Base-by-base conservation (phyloP, 208 protist species). In the Trypanosoma mega region DNA sequence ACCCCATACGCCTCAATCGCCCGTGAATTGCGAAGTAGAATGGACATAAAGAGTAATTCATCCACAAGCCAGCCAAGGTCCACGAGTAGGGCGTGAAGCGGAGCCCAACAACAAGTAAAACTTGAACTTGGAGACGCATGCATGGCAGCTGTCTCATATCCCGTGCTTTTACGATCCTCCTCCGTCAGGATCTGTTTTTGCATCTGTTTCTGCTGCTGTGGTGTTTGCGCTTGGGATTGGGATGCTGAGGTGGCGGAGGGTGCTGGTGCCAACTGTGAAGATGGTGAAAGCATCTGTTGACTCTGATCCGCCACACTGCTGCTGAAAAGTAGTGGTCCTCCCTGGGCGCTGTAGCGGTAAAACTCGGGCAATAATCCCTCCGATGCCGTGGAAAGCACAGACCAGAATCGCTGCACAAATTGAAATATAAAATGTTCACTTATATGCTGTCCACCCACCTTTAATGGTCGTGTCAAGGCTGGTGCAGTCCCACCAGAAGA, bases 21-120 rank as follows among this genome's bases (percentile, higher is more conserved):
- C 3, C 85, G 65, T 16, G 80, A 90, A 68, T 95, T 92, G n/a
- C 78, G 69, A 16, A 87, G 81, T 16, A 90, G 57, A 50, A 92
- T 80, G n/a, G 76, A 73, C 64, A 82, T 87, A 50, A 81, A 83
- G 29, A 95, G 55, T 23, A 95, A 74, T 39, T 95, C 88, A 37
- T 95, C 88, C 41, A 87, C 80, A 6, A 95, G 68, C 81, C 85
- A 95, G 26, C 72, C 87, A 31, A 95, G 55, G 50, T 95, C 88
- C 0, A 92, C 72, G 12, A 92, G 68, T 9, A 95, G 63, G 11
- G 63, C 57, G 9, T 74, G 74, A 48, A 95, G 70, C 0, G 49
- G 58, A 26, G n/a, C 21, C 51, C 39, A 43, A 27, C 56, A 71
- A 58, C 14, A 43, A 1, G 36, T 9, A 39, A 24, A 0, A 1